These are phyloP conservation scores for Raphanus raphanistrum DNA, from an alignment of 345 rosid species.

Conservation along the genomic window DNA sequence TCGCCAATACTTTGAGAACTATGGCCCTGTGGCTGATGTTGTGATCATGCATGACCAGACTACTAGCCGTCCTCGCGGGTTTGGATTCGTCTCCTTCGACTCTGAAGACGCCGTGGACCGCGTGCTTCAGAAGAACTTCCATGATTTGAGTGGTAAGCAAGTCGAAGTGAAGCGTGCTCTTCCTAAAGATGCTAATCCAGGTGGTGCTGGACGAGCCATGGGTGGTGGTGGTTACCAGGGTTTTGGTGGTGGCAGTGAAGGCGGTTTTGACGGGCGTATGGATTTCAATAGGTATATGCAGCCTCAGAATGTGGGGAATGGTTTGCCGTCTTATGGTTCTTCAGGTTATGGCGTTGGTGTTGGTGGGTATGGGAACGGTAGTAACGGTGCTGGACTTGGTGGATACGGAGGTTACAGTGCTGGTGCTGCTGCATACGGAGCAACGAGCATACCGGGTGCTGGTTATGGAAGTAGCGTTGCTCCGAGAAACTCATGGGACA, in stretches of 20 bases:
- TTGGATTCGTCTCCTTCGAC: slow-evolving; percentile 93
- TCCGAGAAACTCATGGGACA: slow-evolving; percentile 69
- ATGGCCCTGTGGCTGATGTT: slow-evolving; percentile 83
- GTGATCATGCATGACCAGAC: slow-evolving; percentile 91
- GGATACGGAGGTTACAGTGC: slow-evolving; percentile 73
- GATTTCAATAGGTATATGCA: slow-evolving; percentile 80
- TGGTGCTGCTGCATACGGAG: slow-evolving; percentile 49
- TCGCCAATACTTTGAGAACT: slow-evolving; percentile 80
- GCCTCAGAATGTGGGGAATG: slow-evolving; percentile 58
- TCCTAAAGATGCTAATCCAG: slow-evolving; percentile 94
- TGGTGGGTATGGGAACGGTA: slow-evolving; percentile 77
- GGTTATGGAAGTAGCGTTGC: slow-evolving; percentile 30
- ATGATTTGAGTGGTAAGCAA: slow-evolving; percentile 85
- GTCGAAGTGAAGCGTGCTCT: slow-evolving; percentile 96
- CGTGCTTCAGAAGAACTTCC: slow-evolving; percentile 80
- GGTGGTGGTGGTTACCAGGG: slow-evolving; percentile 79
- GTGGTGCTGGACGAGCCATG: slow-evolving; percentile 62
- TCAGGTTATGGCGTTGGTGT: slow-evolving; percentile 49
- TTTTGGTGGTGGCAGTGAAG: slow-evolving; percentile 62
- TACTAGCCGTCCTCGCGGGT: slow-evolving; percentile 91
- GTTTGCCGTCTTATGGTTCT: slow-evolving; percentile 76
- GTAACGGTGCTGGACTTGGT: slow-evolving; percentile 68
- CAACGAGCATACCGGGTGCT: slow-evolving; percentile 17
- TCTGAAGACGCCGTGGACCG: slow-evolving; percentile 85
- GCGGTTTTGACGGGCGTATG: slow-evolving; percentile 66